Percentiles rank a stretch among this genome's conserved stretches.
phyloP scores from a whole-genome alignment of 331 rosid genomes.

The Quercus phellos region DNA sequence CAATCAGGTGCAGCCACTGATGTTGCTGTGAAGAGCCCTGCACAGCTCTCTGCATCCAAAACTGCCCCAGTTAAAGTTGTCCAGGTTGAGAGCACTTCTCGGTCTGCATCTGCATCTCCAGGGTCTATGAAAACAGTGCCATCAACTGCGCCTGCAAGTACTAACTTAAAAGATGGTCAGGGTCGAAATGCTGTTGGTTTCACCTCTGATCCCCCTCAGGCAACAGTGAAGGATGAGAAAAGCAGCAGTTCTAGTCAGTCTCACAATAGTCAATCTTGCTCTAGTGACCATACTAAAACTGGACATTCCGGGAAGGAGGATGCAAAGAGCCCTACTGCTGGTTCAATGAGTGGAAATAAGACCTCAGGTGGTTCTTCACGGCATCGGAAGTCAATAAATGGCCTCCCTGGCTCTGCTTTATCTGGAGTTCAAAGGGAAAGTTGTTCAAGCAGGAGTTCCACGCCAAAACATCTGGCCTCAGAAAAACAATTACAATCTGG shows the following conservation, averaged over 20 bases:
- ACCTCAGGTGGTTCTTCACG: slow-evolving; percentile 48
- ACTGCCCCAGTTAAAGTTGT: slow-evolving; percentile 44
- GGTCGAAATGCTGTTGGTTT: slow-evolving; percentile 33
- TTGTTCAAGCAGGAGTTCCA: slow-evolving; percentile 29
- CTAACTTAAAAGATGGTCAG: slow-evolving; percentile 50
- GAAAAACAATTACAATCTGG: slow-evolving; percentile 51
- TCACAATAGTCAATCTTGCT: slow-evolving; percentile 80
- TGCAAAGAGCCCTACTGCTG: slow-evolving; percentile 74
- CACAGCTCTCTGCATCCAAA: slow-evolving; percentile 49
- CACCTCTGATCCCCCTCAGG: slow-evolving; percentile 48
- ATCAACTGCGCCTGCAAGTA: slow-evolving; percentile 27
- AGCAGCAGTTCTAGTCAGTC: slow-evolving; percentile 94
- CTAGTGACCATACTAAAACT: slow-evolving; percentile 63
- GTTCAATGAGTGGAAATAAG: slow-evolving; percentile 51
- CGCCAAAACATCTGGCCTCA: slow-evolving; percentile 38
- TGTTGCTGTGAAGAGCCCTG: slow-evolving; percentile 49
- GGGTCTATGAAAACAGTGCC: slow-evolving; percentile 41
- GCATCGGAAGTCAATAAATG: slow-evolving; percentile 58
- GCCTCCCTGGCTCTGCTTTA: slow-evolving; percentile 46
- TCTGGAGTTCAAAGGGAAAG: slow-evolving; percentile 55
- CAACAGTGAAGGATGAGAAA: slow-evolving; percentile 63
- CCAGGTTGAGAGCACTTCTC: slow-evolving; percentile 44
- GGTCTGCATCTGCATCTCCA: slow-evolving; percentile 52
- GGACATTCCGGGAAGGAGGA: slow-evolving; percentile 57
- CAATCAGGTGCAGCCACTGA: slow-evolving; percentile 52